Evolutionary conservation across 257 asterid species (phyloP).

Genomic region (Przewalskia tangutica): DNA sequence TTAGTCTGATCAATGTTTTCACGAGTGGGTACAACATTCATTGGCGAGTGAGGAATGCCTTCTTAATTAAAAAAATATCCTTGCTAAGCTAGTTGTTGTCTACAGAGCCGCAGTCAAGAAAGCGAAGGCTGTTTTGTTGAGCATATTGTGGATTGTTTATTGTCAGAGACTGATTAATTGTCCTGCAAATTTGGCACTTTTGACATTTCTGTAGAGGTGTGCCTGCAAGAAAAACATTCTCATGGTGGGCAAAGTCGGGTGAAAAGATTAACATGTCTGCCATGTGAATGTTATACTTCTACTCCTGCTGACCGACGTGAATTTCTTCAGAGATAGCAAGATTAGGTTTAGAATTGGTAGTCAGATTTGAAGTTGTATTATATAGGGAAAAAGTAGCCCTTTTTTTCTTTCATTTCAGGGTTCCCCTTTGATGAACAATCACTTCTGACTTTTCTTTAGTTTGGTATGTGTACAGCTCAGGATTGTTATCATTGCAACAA

Average conservation of each 20-base stretch:
- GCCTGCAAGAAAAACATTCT: slow-evolving; percentile 10
- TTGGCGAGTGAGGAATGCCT: not conserved
- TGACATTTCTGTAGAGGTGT: not conserved
- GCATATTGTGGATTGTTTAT: not conserved
- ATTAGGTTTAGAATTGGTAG: slow-evolving; percentile 34
- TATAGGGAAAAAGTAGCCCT: slow-evolving; percentile 48
- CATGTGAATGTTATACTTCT: slow-evolving; percentile 24
- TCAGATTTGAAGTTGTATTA: slow-evolving; percentile 39
- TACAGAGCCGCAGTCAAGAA: not conserved
- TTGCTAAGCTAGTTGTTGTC: not conserved
- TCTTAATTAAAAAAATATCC: not conserved
- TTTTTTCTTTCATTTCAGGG: slow-evolving; percentile 43
- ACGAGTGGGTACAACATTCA: not conserved
- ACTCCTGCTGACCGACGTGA: slow-evolving; percentile 29
- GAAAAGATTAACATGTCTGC: slow-evolving; percentile 21
- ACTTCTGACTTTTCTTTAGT: slow-evolving; percentile 31
- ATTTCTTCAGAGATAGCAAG: slow-evolving; percentile 19
- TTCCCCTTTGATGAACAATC: slow-evolving; percentile 37
- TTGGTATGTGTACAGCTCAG: slow-evolving; percentile 62
- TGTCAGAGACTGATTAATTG: slow-evolving; percentile 2
- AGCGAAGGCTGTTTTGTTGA: not conserved
- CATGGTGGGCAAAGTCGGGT: slow-evolving; percentile 27
- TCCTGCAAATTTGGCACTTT: not conserved
- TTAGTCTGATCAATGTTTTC: slow-evolving; percentile 1
- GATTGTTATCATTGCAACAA: slow-evolving; percentile 31